phyloP scores from a whole-genome alignment of 2,329 filamentous ascomycete species.

The Tolypocladium album region DNA sequence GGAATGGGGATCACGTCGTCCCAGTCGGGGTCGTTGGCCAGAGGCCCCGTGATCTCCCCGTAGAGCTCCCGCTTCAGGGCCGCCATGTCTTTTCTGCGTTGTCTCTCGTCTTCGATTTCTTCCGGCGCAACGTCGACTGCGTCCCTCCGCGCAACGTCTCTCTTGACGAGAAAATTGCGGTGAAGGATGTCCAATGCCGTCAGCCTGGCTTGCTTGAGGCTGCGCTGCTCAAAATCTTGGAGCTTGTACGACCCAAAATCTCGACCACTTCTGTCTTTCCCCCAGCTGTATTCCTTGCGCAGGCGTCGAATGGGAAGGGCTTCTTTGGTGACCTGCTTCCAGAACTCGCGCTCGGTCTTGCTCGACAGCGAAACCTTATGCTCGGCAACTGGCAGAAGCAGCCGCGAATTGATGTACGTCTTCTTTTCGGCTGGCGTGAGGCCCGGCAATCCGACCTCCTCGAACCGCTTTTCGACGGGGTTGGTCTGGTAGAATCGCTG shows the following conservation, averaged over 20 bases:
- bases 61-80: conserved; percentile 40
- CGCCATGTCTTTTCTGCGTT: conserved; percentile 40
- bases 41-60: conserved; percentile 32
- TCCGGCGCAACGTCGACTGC: conserved; percentile 19
- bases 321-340: conserved; percentile 44
- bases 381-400: conserved; percentile 30
- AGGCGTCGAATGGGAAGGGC: conserved; percentile 37
- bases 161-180: conserved; percentile 29
- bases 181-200: conserved; percentile 32
- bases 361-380: conserved; percentile 23
- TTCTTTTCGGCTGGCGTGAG: conserved; percentile 37
- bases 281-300: conserved; percentile 33
- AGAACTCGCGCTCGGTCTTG: conserved; percentile 46
- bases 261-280: conserved; percentile 37
- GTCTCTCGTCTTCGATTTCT: conserved; percentile 34
- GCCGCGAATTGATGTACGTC: conserved; percentile 35
- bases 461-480: conserved; percentile 33
- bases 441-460: conserved; percentile 31
- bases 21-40: conserved; percentile 62
- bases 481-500: conserved; percentile 39
- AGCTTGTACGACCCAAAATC: conserved; percentile 36
- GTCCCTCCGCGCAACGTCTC: conserved; percentile 17
- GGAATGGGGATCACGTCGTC: conserved; percentile 75
- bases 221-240: conserved; percentile 32
- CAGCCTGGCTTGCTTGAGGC: conserved; percentile 29